Percentiles rank a stretch among this genome's conserved stretches.
Evolutionary conservation across 1,139 yeast genomes (phyloP).

Genomic region (Hansenula sp.): DNA sequence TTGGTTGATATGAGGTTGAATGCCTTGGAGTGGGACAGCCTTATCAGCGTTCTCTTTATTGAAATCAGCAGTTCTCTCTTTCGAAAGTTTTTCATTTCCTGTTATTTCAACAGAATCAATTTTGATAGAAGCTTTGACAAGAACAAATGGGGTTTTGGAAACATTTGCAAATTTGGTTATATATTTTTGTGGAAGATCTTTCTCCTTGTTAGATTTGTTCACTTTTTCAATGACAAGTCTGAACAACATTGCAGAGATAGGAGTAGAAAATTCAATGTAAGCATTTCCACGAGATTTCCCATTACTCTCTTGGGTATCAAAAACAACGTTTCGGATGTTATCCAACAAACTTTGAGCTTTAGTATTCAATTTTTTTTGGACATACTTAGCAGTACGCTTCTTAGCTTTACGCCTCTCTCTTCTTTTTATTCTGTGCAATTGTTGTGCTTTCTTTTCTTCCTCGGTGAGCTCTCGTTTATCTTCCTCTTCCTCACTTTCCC

Average conservation of each 20-base stretch:
- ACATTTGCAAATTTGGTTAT: conserved; percentile 13
- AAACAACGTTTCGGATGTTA: conserved; percentile 6
- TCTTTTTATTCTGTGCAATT: conserved; percentile 1
- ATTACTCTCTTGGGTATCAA: conserved; percentile 15
- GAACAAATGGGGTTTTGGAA: conserved; percentile 11
- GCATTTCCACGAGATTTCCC: conserved; percentile 16
- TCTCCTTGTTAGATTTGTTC: conserved; percentile 8
- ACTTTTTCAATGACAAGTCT: conserved; percentile 12
- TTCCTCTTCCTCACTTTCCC: not conserved
- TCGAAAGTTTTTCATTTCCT: not conserved
- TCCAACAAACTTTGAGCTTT: conserved; percentile 7
- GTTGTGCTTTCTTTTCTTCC: not conserved
- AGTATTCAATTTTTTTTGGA: conserved; percentile 3
- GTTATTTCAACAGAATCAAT: not conserved
- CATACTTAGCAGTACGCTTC: not conserved
- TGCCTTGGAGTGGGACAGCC: no score
- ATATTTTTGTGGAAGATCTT: conserved; percentile 3
- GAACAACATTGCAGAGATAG: conserved; percentile 11
- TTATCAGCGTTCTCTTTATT: no score
- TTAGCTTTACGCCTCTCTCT: not conserved
- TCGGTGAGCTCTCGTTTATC: not conserved
- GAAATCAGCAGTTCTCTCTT: no score
- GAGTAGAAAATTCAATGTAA: conserved; percentile 11
- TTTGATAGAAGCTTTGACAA: conserved; percentile 5
- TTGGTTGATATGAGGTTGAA: not conserved